A percentile compares a stretch with the other conserved stretches of the same genome.
These are phyloP conservation scores for Exophiala calicioides DNA, from an alignment of 2,329 filamentous ascomycete genomes.

Conservation along the genomic window DNA sequence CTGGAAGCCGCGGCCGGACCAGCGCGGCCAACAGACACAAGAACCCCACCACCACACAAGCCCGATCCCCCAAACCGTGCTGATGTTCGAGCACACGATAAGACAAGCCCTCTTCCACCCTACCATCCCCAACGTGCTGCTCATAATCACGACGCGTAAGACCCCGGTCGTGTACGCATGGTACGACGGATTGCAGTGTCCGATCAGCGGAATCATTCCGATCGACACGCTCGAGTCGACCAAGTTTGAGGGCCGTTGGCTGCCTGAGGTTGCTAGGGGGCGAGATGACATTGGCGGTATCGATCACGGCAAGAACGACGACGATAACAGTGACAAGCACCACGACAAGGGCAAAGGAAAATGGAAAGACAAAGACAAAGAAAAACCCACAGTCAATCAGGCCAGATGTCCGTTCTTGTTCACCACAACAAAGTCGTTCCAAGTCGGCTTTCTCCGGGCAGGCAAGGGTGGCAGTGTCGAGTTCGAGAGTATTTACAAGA, in stretches of 20 bases:
- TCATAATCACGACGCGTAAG: conserved; percentile 22
- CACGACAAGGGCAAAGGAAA: background rate
- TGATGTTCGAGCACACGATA: conserved; percentile 24
- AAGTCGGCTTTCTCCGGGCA: conserved; percentile 16
- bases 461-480: conserved; percentile 4
- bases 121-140: conserved; percentile 16
- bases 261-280: too few species aligned
- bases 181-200: conserved; percentile 14
- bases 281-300: conserved; percentile 2
- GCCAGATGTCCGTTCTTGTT: conserved; percentile 18
- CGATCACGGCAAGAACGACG: background rate
- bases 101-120: conserved; percentile 26
- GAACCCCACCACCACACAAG: background rate
- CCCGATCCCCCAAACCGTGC: too few species aligned
- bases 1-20: conserved; percentile 20
- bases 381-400: background rate
- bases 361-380: background rate
- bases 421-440: conserved; percentile 9
- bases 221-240: conserved; percentile 9
- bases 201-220: conserved; percentile 11
- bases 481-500: conserved; percentile 20
- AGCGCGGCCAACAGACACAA: background rate
- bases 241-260: conserved; percentile 20
- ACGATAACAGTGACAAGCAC: background rate
- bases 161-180: conserved; percentile 21